Evolutionary conservation across 306 rosid genomes (phyloP).

Genomic region (Malus sieversii): DNA sequence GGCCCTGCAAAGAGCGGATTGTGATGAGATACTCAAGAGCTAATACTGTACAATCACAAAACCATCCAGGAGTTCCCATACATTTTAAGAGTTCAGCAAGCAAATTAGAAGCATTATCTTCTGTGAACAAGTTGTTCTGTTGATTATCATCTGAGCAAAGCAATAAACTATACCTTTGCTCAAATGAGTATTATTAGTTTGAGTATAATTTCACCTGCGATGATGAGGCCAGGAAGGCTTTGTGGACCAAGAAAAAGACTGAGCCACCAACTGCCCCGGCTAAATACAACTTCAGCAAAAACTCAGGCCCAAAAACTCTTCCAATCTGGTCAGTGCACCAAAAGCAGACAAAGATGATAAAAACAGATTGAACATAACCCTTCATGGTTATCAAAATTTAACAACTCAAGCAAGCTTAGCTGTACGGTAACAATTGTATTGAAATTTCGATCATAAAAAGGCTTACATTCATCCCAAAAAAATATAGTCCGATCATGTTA

Average conservation of each 20-base stretch:
- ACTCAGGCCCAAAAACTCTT: conserved; percentile 57
- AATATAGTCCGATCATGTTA: conserved; percentile 87
- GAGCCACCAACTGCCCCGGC: conserved; percentile 84
- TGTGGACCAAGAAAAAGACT: conserved; percentile 53
- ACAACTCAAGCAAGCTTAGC: too few relatives aligned
- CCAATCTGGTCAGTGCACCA: conserved; percentile 48
- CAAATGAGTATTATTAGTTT: background rate
- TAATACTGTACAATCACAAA: background rate
- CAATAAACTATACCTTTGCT: background rate
- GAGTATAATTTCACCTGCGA: conserved; percentile 44
- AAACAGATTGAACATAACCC: background rate
- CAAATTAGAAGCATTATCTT: background rate
- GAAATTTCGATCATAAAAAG: background rate
- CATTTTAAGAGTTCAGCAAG: background rate
- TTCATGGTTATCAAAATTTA: background rate
- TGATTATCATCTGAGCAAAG: background rate
- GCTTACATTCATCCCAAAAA: conserved; percentile 66
- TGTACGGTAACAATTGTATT: too few relatives aligned
- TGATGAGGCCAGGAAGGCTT: conserved; percentile 55
- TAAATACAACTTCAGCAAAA: conserved; percentile 72
- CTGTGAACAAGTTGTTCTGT: background rate
- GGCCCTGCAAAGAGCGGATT: conserved; percentile 37
- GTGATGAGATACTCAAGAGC: background rate
- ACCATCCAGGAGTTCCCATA: conserved; percentile 8
- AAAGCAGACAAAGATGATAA: background rate